Base-by-base conservation (phyloP, 805 yeast species). In the Cyberlindnera xylosilytica region DNA sequence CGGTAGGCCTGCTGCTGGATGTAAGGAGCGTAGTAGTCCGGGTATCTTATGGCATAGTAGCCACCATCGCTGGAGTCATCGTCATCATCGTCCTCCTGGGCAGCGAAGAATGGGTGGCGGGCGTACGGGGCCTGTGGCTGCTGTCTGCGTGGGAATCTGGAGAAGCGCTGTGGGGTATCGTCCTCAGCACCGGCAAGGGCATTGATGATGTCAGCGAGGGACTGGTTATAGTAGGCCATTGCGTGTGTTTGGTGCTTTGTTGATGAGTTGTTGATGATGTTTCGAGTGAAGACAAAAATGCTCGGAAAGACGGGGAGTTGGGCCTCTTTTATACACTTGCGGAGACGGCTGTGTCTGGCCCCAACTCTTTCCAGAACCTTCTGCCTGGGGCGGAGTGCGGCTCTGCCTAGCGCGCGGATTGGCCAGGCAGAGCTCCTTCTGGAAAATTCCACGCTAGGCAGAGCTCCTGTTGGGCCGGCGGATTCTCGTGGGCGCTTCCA, bases 131-230 rank as follows among this genome's bases (percentile, higher is more conserved):
- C n/a, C n/a, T n/a, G n/a, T n/a, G n/a, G n/a, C n/a, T n/a, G n/a
- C 38, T 34, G 39, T 41, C 46, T 41, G 22, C 35, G 39, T 17
- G 41, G 50, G 45, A 42, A 40, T 15, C 41, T 38, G 41, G 44
- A 35, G 45, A 18, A 27, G 19, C 43, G 45, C 20, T 41, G 49
- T 16, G 41, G 42, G 22, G 27, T 33, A 19, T 30, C 39, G 19
- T 42, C 44, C 26, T 44, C 41, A 13, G 50, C 39, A 13, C 18
- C 18, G 15, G 35, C 49, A n/a, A 52, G 38, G 11, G 58, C 56
- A 17, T 48, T 42, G 34, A 54, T 30, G 43, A 54, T 34, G 32
- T 52, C 56, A n/a, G 54, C 56, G 20, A 54, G 45, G 16, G 54
- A 32, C 4, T 40, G 31, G 46, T 45, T 49, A 51, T 50, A 50